Evolutionary conservation across 192 early-diverging fungal species (phyloP), one percentile per base, ranked within the genome.

Genomic region (Linnemannia schmuckeri): DNA sequence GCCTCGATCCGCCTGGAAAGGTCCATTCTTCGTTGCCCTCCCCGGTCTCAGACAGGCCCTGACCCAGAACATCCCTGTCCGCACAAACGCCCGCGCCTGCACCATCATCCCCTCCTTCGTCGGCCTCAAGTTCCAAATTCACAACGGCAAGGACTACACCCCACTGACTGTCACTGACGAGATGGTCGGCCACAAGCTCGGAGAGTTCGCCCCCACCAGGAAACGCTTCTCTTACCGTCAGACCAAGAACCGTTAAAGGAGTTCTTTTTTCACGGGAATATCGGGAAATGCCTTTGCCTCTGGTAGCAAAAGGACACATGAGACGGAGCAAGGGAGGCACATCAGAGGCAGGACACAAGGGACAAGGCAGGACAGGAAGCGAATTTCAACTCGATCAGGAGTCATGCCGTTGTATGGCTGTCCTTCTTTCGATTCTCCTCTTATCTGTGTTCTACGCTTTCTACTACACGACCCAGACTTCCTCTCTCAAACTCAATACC

Each of bases 121-220:
- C 71, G 96, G 96, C 46, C 91, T 94, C 46, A 95, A 94, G 88
- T 98, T 99, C 89, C 85, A 95, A 82, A 95, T 99, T 30, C 97
- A 99, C 90, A 99, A 98, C 89, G 98, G 98, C 79, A 98, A 98
- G 70, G 90, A 93, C 70, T 98, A 97, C 89, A 57, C 95, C 22
- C 96, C 97, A 9, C 93, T 99, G 33, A 85, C 91, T 15, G 91
- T 99, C 37, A 96, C 93, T 7, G 97, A 98, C 90, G 95, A 97
- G 72, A 99, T 98, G 97, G 94, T 99, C 77, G 96, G 96, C 20
- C 95, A 94, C 88, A 98, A 98, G 87, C 90, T 99, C 33, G 98
- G 98, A 77, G 98, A 99, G 90, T 99, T 99, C 76, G 94, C 97
- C 13, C 94, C 95, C 44, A 98, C 98, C 18, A 91, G 96, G 80